Percentiles rank a stretch among this genome's conserved stretches.
Conservation (phyloP, 1,139 yeast species). For the Nakaseomyces uthaithaninus region DNA sequence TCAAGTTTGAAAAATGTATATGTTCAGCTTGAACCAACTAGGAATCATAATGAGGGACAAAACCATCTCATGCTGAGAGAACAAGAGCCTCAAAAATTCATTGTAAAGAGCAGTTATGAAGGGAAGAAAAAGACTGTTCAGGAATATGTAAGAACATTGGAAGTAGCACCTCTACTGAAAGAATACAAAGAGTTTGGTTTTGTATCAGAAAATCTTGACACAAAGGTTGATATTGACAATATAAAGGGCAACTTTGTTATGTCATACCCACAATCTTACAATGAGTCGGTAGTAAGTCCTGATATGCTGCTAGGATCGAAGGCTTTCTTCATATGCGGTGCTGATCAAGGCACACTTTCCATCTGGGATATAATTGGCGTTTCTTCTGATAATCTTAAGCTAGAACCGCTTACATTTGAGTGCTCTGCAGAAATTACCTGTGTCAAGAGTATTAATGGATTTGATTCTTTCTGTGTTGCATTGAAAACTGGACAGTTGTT, state of each 20-base stretch:
- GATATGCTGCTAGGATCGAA: constrained; percentile 51
- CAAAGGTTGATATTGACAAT: constrained; percentile 28
- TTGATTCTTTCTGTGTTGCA: constrained; percentile 61
- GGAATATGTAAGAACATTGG: constrained; percentile 46
- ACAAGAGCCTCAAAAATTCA: constrained; percentile 14
- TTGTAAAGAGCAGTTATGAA: constrained; percentile 45
- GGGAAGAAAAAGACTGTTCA: constrained; percentile 62
- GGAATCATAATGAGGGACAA: constrained; percentile 9
- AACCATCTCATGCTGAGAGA: constrained; percentile 3
- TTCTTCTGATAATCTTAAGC: constrained; percentile 56
- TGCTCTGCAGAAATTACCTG: constrained; percentile 43
- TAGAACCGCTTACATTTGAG: constrained; percentile 45
- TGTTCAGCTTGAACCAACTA: constrained; percentile 45
- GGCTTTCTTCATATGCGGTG: constrained; percentile 67
- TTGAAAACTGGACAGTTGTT: constrained; percentile 57
- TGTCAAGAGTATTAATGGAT: constrained; percentile 47
- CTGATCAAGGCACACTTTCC: constrained; percentile 60
- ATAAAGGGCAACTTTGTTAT: constrained; percentile 48
- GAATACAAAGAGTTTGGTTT: constrained; percentile 67
- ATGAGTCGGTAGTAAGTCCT: constrained; percentile 46
- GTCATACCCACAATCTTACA: constrained; percentile 47
- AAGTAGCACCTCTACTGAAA: constrained; percentile 48
- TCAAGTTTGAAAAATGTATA: constrained; percentile 53
- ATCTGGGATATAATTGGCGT: constrained; percentile 71
- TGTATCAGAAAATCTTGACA: constrained; percentile 15